A percentile compares a stretch with the other conserved stretches of the same genome.
phyloP scores from a whole-genome alignment of 495 filamentous ascomycete genomes.

The Penicillium angulare region DNA sequence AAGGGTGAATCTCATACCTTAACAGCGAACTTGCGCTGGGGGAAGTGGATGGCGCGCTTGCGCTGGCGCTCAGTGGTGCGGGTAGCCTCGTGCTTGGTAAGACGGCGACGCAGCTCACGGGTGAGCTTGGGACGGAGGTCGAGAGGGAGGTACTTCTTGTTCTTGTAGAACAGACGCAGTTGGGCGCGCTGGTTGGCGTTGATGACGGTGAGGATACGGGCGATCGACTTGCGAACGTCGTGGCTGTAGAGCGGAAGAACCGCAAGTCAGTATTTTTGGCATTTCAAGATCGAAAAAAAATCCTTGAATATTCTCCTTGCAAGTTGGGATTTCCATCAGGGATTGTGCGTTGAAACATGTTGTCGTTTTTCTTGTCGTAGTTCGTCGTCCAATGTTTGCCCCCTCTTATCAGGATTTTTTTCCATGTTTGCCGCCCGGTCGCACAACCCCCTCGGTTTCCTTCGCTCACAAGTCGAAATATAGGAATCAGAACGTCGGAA shows the following conservation, averaged over 20 bases:
- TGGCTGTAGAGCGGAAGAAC: constrained; percentile 57
- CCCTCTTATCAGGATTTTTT: constrained; percentile 6
- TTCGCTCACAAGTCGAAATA: constrained; percentile 14
- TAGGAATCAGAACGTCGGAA: constrained; percentile 13
- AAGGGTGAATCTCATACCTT: constrained; percentile 63
- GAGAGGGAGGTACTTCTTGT: constrained; percentile 97
- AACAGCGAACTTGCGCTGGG: constrained; percentile 95
- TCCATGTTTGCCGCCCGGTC: constrained; percentile 15
- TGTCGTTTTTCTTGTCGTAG: not conserved
- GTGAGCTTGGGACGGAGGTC: constrained; percentile 97
- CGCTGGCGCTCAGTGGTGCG: constrained; percentile 81
- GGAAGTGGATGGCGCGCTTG: constrained; percentile 95
- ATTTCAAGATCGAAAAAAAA: not conserved
- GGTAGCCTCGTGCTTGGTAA: constrained; percentile 85
- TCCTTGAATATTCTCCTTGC: not conserved
- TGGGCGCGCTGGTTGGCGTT: constrained; percentile 97
- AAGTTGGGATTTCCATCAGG: constrained; percentile 5
- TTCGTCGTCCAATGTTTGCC: not conserved
- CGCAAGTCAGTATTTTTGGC: constrained; percentile 21
- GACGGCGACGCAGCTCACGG: constrained; percentile 86
- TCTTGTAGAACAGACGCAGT: constrained; percentile 98
- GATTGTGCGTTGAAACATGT: not conserved
- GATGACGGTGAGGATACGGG: constrained; percentile 97
- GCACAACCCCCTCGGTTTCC: constrained; percentile 15
- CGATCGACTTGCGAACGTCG: constrained; percentile 99